phyloP scores from a whole-genome alignment of 768 basidiomycete genomes.

The Lactarius sanguifluus region DNA sequence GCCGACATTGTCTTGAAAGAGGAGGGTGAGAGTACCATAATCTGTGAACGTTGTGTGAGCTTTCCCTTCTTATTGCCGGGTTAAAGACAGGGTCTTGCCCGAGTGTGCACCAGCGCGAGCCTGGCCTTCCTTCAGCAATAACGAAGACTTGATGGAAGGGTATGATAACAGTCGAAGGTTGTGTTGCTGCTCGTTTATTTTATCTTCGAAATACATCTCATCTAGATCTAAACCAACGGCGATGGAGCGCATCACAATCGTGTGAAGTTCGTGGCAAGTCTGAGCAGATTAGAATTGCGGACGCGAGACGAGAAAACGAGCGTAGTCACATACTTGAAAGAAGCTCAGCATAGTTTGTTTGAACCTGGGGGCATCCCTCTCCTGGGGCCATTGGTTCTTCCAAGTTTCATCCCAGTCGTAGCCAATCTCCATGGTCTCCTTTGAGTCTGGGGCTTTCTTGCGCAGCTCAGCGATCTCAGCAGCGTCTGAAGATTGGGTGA shows the following conservation, averaged over 20 bases:
- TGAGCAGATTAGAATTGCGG: conserved; percentile 31
- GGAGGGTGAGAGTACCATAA: conserved; percentile 77
- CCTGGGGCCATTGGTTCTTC: conserved; percentile 80
- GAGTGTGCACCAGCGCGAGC: conserved; percentile 84
- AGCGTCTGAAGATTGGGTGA: conserved; percentile 69
- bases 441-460: conserved; percentile 74
- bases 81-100: conserved; percentile 41
- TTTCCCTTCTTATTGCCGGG: neutral
- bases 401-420: conserved; percentile 76
- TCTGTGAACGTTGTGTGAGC: conserved; percentile 42
- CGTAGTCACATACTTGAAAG: conserved; percentile 50
- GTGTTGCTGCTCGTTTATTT: conserved; percentile 74
- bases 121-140: conserved; percentile 63
- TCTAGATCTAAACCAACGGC: conserved; percentile 75
- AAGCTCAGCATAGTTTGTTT: conserved; percentile 73
- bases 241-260: conserved; percentile 79
- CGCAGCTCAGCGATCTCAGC: conserved; percentile 73
- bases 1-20: conserved; percentile 84
- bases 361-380: conserved; percentile 62
- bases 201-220: conserved; percentile 73
- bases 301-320: neutral
- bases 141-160: conserved; percentile 63
- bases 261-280: conserved; percentile 76
- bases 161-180: conserved; percentile 81
- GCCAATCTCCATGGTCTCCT: conserved; percentile 89